A percentile compares a stretch with the other conserved stretches of the same genome.
These are phyloP conservation scores for Ganoderma resinaceum DNA, from an alignment of 1,284 basidiomycete genomes.

Conservation along the genomic window DNA sequence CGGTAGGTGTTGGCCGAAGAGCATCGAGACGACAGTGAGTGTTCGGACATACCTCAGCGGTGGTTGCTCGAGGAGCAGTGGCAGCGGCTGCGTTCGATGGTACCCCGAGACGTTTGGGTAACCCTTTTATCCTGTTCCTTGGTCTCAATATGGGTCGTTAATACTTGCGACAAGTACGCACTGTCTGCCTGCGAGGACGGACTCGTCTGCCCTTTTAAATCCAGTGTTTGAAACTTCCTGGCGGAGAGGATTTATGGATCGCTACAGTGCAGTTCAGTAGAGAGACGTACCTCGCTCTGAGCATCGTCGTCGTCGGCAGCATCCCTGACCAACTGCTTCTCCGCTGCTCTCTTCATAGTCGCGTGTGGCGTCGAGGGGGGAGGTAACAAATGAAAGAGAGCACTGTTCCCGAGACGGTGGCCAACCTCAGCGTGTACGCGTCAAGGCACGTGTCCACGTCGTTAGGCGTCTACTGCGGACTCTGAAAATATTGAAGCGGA, in stretches of 20 bases:
- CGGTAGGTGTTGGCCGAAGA: neutral
- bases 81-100: slow-evolving; percentile 7
- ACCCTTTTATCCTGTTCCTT: slow-evolving; percentile 55
- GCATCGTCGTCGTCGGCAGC: slow-evolving; percentile 47
- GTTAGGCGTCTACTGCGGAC: neutral
- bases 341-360: slow-evolving; percentile 79
- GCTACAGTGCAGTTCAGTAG: neutral
- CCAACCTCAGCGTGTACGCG: neutral
- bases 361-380: neutral
- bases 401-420: neutral
- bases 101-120: slow-evolving; percentile 55
- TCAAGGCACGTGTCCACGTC: slow-evolving; percentile 3
- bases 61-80: slow-evolving; percentile 5
- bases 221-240: slow-evolving; percentile 53
- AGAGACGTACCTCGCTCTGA: slow-evolving; percentile 39
- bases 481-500: slow-evolving; percentile 5
- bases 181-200: slow-evolving; percentile 56
- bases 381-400: neutral
- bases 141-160: neutral
- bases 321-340: slow-evolving; percentile 74
- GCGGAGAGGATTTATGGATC: slow-evolving; percentile 9
- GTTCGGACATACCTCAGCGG: slow-evolving; percentile 10
- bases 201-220: slow-evolving; percentile 65
- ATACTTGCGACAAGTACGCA: slow-evolving; percentile 39
- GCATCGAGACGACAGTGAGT: neutral